Conservation (phyloP, 2,329 filamentous ascomycete species). For the Colletotrichum simmondsii region DNA sequence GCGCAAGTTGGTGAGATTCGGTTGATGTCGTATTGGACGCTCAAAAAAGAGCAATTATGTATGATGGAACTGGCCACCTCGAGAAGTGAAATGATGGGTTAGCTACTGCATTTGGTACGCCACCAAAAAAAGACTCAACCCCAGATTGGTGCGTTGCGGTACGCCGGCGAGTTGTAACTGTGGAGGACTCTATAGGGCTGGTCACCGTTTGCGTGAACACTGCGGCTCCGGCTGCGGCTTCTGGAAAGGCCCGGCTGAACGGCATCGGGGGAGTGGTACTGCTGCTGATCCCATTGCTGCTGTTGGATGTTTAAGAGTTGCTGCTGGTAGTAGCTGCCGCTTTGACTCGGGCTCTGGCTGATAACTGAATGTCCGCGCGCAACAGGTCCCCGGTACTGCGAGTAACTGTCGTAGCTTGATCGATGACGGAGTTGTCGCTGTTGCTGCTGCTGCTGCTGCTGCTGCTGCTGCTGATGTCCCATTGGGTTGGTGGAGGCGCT, state of each 20-base stretch:
- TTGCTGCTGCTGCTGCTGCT: not conserved
- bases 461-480: constrained; percentile 3
- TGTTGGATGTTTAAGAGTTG: constrained; percentile 32
- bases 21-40: constrained; percentile 19
- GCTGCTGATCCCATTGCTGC: constrained; percentile 42
- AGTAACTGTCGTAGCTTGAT: constrained; percentile 44
- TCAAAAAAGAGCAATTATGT: not conserved
- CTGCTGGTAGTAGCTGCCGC: constrained; percentile 32
- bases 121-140: constrained; percentile 44
- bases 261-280: constrained; percentile 38
- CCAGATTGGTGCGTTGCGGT: constrained; percentile 66
- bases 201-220: constrained; percentile 34
- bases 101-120: not conserved
- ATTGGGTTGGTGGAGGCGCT: constrained; percentile 19
- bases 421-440: constrained; percentile 43
- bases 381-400: constrained; percentile 35
- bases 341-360: constrained; percentile 22
- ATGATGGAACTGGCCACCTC: constrained; percentile 27
- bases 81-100: constrained; percentile 25
- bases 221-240: constrained; percentile 21
- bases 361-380: constrained; percentile 18
- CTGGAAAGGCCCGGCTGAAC: constrained; percentile 44
- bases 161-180: constrained; percentile 69
- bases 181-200: constrained; percentile 64
- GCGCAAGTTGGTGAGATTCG: not conserved